Conservation (phyloP, 495 filamentous ascomycete genomes). For the Xylaria cubensis region DNA sequence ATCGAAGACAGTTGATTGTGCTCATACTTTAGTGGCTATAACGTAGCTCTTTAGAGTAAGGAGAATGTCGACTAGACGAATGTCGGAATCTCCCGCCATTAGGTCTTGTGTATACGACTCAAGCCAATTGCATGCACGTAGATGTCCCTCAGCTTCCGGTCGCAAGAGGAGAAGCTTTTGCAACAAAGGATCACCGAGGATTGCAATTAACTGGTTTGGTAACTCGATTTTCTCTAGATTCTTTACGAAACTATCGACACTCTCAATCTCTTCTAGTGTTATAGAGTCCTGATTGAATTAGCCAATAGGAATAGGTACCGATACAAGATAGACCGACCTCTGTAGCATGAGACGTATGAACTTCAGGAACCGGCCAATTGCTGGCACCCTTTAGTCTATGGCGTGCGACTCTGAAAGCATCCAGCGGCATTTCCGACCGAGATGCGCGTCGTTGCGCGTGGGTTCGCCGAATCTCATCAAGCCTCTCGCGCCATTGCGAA, state of each 20-base stretch:
- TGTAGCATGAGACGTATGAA: slow-evolving; percentile 75
- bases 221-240: slow-evolving; percentile 81
- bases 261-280: slow-evolving; percentile 81
- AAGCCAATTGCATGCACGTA: slow-evolving; percentile 72
- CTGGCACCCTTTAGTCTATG: slow-evolving; percentile 51
- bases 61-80: slow-evolving; percentile 62
- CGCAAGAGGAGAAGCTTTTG: slow-evolving; percentile 76
- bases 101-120: slow-evolving; percentile 65
- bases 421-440: slow-evolving; percentile 42
- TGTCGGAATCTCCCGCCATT: slow-evolving; percentile 57
- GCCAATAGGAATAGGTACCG: slow-evolving; percentile 8
- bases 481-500: slow-evolving; percentile 74
- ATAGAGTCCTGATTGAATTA: slow-evolving; percentile 58
- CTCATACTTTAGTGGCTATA: slow-evolving; percentile 66
- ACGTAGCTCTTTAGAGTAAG: slow-evolving; percentile 65
- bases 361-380: slow-evolving; percentile 63
- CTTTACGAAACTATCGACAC: slow-evolving; percentile 71
- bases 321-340: slow-evolving; percentile 55
- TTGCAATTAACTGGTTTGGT: slow-evolving; percentile 81
- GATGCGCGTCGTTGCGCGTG: slow-evolving; percentile 54
- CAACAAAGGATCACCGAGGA: slow-evolving; percentile 74
- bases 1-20: background rate
- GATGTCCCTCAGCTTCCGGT: slow-evolving; percentile 61
- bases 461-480: slow-evolving; percentile 69
- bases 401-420: slow-evolving; percentile 61